Evolutionary conservation across 805 yeast species (phyloP).

Genomic region (Ogataea naganishii): DNA sequence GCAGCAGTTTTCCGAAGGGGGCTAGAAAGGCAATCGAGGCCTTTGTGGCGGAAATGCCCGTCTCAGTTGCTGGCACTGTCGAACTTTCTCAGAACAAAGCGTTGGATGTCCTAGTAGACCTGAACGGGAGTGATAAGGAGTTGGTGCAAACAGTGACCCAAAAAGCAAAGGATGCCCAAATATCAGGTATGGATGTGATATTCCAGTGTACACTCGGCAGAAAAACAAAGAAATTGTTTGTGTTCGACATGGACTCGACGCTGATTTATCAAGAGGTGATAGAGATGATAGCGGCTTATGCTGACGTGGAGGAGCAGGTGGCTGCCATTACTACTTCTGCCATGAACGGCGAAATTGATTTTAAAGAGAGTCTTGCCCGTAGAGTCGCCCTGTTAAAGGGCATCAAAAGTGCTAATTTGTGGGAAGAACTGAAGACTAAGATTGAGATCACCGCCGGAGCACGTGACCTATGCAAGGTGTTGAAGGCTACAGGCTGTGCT

Average conservation of each 20-base stretch:
- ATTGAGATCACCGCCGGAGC: conserved; percentile 84
- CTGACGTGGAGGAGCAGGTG: conserved; percentile 82
- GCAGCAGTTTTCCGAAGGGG: conserved; percentile 11
- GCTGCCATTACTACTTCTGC: conserved; percentile 86
- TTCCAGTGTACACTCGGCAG: conserved; percentile 30
- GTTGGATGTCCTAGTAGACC: conserved; percentile 25
- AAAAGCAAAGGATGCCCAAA: conserved; percentile 13
- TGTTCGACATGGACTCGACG: conserved; percentile 98
- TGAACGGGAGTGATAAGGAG: conserved; percentile 6
- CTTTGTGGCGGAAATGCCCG: conserved; percentile 21
- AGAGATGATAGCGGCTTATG: conserved; percentile 89
- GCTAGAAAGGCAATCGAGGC: conserved; percentile 14
- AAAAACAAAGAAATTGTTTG: conserved; percentile 48
- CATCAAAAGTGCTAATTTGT: conserved; percentile 58
- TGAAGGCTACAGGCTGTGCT: conserved; percentile 54
- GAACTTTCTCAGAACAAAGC: conserved; percentile 26
- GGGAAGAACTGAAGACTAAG: conserved; percentile 69
- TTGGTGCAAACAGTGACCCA: conserved; percentile 8
- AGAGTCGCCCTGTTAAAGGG: conserved; percentile 82
- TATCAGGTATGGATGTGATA: conserved; percentile 30
- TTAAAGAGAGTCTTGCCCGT: conserved; percentile 66
- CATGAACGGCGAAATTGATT: conserved; percentile 95
- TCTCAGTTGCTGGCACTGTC: conserved; percentile 19
- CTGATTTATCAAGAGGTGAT: conserved; percentile 93
- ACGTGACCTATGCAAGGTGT: conserved; percentile 50